A percentile compares a stretch with the other conserved stretches of the same genome.
Evolutionary conservation across 108 stramenopile species (phyloP).

Genomic region (Discostella pseudostelligera): DNA sequence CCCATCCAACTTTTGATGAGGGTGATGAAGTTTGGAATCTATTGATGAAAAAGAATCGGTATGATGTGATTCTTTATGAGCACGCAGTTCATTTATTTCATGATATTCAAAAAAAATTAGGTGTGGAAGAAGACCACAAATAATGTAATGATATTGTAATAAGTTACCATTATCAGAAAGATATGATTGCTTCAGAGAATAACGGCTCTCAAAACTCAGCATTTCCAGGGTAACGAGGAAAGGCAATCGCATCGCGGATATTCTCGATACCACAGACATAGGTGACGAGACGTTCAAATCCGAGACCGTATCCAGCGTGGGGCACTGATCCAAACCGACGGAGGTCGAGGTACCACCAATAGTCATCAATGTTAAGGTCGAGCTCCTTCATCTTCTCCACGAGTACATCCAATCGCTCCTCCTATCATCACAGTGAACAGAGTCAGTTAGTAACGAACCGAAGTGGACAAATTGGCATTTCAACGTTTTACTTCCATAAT

Average conservation of each 20-base stretch:
- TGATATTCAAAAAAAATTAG: constrained; percentile 27
- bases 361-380: constrained; percentile 88
- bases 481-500: not conserved
- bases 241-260: constrained; percentile 98
- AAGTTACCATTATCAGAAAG: too few species aligned
- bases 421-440: constrained; percentile 15
- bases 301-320: constrained; percentile 99
- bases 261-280: constrained; percentile 98
- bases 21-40: constrained; percentile 42
- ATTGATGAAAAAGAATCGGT: constrained; percentile 35
- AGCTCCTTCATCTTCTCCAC: constrained; percentile 88
- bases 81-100: constrained; percentile 38
- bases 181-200: too few species aligned
- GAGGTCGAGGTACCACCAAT: constrained; percentile 97
- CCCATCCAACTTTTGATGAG: constrained; percentile 30
- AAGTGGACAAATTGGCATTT: not conserved
- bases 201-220: constrained; percentile 85
- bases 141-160: not conserved
- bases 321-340: constrained; percentile 94
- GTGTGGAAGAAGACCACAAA: not conserved
- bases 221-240: constrained; percentile 95
- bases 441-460: too few species aligned
- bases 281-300: constrained; percentile 98
- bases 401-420: constrained; percentile 89
- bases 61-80: constrained; percentile 35